Conservation (phyloP, 2,329 filamentous ascomycete species). For the Phyllosticta citriasiana region DNA sequence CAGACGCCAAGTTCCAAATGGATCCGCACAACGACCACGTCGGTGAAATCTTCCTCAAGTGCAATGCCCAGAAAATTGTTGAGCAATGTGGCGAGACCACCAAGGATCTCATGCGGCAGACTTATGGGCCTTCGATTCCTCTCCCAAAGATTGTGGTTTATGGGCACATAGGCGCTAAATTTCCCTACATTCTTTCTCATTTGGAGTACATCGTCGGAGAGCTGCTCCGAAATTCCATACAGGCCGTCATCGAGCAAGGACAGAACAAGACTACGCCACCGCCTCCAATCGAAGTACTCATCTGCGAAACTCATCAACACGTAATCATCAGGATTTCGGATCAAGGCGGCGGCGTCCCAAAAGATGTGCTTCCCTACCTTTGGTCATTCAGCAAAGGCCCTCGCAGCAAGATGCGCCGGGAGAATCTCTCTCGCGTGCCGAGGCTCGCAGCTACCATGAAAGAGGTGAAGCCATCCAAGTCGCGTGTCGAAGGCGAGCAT, state of each 20-base stretch:
- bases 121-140: conserved; percentile 59
- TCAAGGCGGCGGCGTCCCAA: conserved; percentile 82
- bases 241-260: conserved; percentile 75
- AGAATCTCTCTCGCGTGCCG: conserved; percentile 78
- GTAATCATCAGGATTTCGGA: conserved; percentile 96
- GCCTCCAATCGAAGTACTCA: conserved; percentile 83
- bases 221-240: conserved; percentile 86
- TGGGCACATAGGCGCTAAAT: conserved; percentile 80
- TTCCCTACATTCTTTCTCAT: conserved; percentile 92
- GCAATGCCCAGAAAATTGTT: conserved; percentile 82
- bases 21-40: conserved; percentile 71
- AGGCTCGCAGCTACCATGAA: conserved; percentile 90
- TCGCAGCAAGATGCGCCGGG: conserved; percentile 62
- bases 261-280: conserved; percentile 40
- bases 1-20: conserved; percentile 55
- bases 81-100: conserved; percentile 71
- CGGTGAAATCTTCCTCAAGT: conserved; percentile 89
- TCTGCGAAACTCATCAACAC: conserved; percentile 89
- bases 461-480: conserved; percentile 51
- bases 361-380: conserved; percentile 74
- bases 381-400: conserved; percentile 98
- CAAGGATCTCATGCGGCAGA: conserved; percentile 60
- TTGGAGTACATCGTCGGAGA: conserved; percentile 97
- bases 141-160: conserved; percentile 75
- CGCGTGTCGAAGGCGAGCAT: conserved; percentile 12